Evolutionary conservation across 2,329 filamentous ascomycete genomes (phyloP), one percentile per base, ranked within the genome.

Genomic region (Fusarium multiceps): DNA sequence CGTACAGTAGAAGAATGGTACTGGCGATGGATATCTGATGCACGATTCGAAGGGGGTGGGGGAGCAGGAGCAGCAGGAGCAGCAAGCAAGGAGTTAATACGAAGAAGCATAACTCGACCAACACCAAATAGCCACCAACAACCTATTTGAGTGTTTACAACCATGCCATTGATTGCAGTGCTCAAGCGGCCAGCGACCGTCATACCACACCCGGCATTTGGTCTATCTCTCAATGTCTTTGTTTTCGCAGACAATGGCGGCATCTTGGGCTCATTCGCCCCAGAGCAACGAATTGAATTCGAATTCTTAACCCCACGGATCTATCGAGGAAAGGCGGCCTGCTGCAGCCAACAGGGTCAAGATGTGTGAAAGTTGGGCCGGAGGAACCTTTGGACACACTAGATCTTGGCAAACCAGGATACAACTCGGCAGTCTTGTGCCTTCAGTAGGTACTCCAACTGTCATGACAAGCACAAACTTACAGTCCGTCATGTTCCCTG

Each of bases 101-200:
- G 60, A 58, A 67, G 59, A 50, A 41, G n/a, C 50, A 72, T 28
- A 54, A 65, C 50, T 32, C 45, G 51, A 37, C 51, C 25, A 58
- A 55, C 53, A 57, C 45, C 53, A 46, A 48, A 40, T 43, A 50
- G 41, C 51, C 50, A 59, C 57, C 54, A 69, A 63, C 59, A 66
- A 56, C 56, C 46, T 46, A 58, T 56, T 28, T 41, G 47, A 51
- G 47, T 37, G 23, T 49, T 32, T 55, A 46, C 57, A 42, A 37
- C 41, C 49, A 47, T 34, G 42, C 14, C 30, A 34, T 34, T 43
- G 28, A 41, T 34, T 46, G 28, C 37, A 57, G 6, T 7, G 30
- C 32, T 43, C 50, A 56, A 48, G 49, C n/a, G 34, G 43, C 42
- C 40, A 20, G 34, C 46, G 45, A 34, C 50, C 37, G 32, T 63